Evolutionary conservation across 192 early-diverging fungal species (phyloP).

Genomic region (Coemansia sp.): DNA sequence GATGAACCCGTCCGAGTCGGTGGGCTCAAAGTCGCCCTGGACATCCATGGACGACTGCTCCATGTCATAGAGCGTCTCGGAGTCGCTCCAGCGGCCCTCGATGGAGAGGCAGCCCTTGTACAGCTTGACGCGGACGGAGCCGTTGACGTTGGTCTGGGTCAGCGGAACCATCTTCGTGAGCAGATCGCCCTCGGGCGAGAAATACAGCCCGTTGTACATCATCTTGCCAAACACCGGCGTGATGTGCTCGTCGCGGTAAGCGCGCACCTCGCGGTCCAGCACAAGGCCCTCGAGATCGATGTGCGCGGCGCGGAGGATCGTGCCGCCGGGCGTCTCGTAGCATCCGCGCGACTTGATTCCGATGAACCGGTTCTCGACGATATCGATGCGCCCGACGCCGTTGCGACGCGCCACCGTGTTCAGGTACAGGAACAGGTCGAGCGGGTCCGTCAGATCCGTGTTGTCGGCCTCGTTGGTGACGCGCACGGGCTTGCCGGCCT

Average conservation of each 20-base stretch:
- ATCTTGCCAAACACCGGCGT: constrained; percentile 70
- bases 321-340: constrained; percentile 99
- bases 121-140: constrained; percentile 90
- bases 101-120: constrained; percentile 93
- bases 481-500: constrained; percentile 83
- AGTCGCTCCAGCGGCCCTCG: constrained; percentile 83
- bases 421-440: constrained; percentile 92
- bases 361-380: constrained; percentile 99
- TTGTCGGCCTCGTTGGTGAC: constrained; percentile 81
- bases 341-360: constrained; percentile 99
- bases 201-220: constrained; percentile 97
- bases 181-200: constrained; percentile 93
- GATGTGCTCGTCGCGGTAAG: constrained; percentile 89
- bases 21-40: constrained; percentile 87
- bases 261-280: constrained; percentile 94
- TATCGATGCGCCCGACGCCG: constrained; percentile 97
- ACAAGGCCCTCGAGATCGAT: constrained; percentile 94
- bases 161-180: constrained; percentile 77
- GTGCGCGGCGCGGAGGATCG: constrained; percentile 92
- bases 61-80: constrained; percentile 89
- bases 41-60: constrained; percentile 97
- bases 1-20: constrained; percentile 96
- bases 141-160: constrained; percentile 86
- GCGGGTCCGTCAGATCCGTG: constrained; percentile 64
- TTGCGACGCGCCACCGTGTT: constrained; percentile 95